Percentiles rank a stretch among this genome's conserved stretches.
Evolutionary conservation across 768 basidiomycete species (phyloP).

Genomic region (Obba rivulosa): DNA sequence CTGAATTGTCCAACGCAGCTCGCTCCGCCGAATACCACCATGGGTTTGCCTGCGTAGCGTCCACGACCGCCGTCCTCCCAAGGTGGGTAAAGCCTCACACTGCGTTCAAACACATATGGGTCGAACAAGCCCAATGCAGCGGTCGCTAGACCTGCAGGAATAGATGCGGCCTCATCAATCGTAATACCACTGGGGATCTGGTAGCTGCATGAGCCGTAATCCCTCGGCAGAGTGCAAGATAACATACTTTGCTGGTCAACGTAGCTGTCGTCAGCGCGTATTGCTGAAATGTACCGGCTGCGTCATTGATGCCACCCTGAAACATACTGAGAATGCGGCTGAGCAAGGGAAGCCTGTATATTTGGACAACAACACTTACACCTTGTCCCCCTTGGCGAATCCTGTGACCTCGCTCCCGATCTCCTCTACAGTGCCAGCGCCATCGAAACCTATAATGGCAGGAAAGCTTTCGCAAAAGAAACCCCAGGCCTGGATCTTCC

Average conservation of each 20-base stretch:
- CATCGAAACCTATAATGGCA: constrained; percentile 8
- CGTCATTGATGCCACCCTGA: neutral
- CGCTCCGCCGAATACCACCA: constrained; percentile 21
- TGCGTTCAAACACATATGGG: neutral
- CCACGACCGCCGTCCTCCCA: constrained; percentile 20
- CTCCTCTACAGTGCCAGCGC: constrained; percentile 33
- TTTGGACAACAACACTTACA: constrained; percentile 21
- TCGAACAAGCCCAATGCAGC: constrained; percentile 25
- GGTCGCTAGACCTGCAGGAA: constrained; percentile 28
- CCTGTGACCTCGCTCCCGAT: constrained; percentile 32
- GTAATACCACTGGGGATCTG: constrained; percentile 25
- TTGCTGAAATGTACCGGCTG: constrained; percentile 11
- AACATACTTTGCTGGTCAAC: constrained; percentile 10
- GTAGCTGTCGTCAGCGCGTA: constrained; percentile 16
- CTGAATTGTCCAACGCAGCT: constrained; percentile 19
- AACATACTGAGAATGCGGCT: neutral
- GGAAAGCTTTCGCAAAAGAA: constrained; percentile 30
- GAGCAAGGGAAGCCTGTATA: neutral
- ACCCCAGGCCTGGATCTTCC: constrained; percentile 29
- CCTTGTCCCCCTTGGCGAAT: constrained; percentile 35
- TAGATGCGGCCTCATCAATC: constrained; percentile 25
- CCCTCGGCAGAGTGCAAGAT: neutral
- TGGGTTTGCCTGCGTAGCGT: constrained; percentile 24
- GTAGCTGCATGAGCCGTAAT: neutral
- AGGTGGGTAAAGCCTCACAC: constrained; percentile 16